phyloP scores from a whole-genome alignment of 73 alveolate species.

The Loxodes magnus region DNA sequence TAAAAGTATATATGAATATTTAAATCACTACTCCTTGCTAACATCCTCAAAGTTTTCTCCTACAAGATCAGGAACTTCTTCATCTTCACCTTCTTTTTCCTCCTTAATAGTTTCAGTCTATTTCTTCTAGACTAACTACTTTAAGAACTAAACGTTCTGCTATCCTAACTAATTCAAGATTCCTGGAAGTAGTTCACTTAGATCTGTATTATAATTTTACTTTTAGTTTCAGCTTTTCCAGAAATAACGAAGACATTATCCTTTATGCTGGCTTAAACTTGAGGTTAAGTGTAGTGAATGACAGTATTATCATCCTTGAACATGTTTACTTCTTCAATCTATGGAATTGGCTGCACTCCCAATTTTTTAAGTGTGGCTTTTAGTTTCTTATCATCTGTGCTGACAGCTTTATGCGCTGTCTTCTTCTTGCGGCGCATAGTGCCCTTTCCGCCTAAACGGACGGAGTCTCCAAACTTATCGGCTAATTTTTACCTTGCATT shows the following conservation, averaged over 20 bases:
- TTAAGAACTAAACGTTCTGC: constrained; percentile 42
- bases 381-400: constrained; percentile 58
- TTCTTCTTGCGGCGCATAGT: constrained; percentile 61
- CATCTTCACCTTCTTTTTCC: constrained; percentile 38
- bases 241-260: constrained; percentile 72
- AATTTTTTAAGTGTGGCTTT: constrained; percentile 57
- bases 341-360: constrained; percentile 67
- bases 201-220: no score
- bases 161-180: constrained; percentile 80
- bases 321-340: constrained; percentile 71
- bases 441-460: constrained; percentile 72
- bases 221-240: constrained; percentile 72
- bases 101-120: no score
- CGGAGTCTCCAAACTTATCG: constrained; percentile 44
- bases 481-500: constrained; percentile 54
- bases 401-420: constrained; percentile 40
- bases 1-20: no score
- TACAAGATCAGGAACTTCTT: constrained; percentile 53
- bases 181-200: constrained; percentile 63
- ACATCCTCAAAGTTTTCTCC: constrained; percentile 10
- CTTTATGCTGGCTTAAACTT: constrained; percentile 64
- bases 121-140: constrained; percentile 37
- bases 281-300: constrained; percentile 65
- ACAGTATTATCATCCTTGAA: constrained; percentile 83
- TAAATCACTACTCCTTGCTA: no score